A percentile compares a stretch with the other conserved stretches of the same genome.
Evolutionary conservation across 2,329 filamentous ascomycete genomes (phyloP).

Genomic region (Aspergillus tubingensis): DNA sequence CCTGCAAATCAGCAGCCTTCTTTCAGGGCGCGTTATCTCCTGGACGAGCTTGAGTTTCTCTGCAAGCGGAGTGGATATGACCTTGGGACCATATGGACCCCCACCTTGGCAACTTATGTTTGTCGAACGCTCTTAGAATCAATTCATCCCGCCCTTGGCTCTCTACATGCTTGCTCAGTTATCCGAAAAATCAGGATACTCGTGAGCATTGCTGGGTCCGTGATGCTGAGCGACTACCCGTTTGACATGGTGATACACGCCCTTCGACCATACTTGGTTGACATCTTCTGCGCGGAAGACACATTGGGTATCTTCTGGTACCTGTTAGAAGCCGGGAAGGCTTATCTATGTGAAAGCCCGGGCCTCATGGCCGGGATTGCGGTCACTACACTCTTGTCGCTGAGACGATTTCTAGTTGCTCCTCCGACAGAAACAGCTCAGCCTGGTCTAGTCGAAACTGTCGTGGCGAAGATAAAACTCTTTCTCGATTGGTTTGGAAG

Average conservation of each 20-base stretch:
- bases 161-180: constrained; percentile 82
- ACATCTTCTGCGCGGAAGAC: constrained; percentile 88
- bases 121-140: constrained; percentile 77
- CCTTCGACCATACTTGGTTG: constrained; percentile 73
- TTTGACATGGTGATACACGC: constrained; percentile 87
- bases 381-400: constrained; percentile 74
- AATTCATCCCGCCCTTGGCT: constrained; percentile 79
- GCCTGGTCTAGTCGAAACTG: constrained; percentile 76
- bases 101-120: constrained; percentile 71
- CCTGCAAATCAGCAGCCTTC: constrained; percentile 82
- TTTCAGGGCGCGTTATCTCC: constrained; percentile 76
- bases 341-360: constrained; percentile 65
- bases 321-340: constrained; percentile 68
- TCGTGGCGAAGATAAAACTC: constrained; percentile 70
- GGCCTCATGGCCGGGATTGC: constrained; percentile 80
- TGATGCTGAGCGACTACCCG: constrained; percentile 76
- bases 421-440: constrained; percentile 79
- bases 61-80: constrained; percentile 71
- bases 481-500: constrained; percentile 79
- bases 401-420: constrained; percentile 73
- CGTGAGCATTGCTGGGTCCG: constrained; percentile 72
- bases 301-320: constrained; percentile 84
- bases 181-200: constrained; percentile 83
- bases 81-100: constrained; percentile 69
- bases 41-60: constrained; percentile 74